Percentiles rank a stretch among this genome's conserved stretches.
Conservation (phyloP, 2,329 filamentous ascomycete species). For the Graphilbum ipis-grandicollis region DNA sequence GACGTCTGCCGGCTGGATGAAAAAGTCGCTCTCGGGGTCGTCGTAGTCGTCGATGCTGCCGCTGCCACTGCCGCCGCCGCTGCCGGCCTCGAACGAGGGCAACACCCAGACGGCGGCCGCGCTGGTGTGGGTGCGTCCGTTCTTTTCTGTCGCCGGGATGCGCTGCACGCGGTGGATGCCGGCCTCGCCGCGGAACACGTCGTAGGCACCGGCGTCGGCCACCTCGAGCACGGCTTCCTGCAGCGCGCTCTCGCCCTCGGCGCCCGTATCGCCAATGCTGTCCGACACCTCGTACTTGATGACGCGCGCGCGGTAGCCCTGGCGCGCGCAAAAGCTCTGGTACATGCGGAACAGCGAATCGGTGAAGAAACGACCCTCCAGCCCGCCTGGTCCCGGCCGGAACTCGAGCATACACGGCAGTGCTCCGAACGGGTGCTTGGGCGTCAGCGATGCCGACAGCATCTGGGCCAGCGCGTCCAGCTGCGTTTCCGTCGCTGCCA, state of each 20-base stretch:
- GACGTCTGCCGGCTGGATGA: conserved; percentile 71
- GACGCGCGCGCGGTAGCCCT: conserved; percentile 46
- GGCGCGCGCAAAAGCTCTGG: conserved; percentile 48
- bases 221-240: conserved; percentile 82
- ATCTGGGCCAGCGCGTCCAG: conserved; percentile 46
- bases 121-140: conserved; percentile 83
- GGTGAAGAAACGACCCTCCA: conserved; percentile 82
- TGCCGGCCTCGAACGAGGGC: conserved; percentile 54
- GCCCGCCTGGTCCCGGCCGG: conserved; percentile 76
- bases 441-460: conserved; percentile 64
- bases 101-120: conserved; percentile 86
- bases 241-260: conserved; percentile 49
- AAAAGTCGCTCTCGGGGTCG: conserved; percentile 82
- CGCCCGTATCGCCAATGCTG: conserved; percentile 34
- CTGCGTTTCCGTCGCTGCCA: conserved; percentile 44
- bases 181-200: conserved; percentile 66
- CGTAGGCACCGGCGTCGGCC: conserved; percentile 60
- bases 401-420: conserved; percentile 87
- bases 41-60: conserved; percentile 41
- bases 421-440: conserved; percentile 75
- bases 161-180: conserved; percentile 93
- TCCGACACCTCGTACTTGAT: conserved; percentile 70
- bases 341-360: conserved; percentile 87
- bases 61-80: conserved; percentile 9
- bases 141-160: conserved; percentile 77